Conservation (phyloP, 768 basidiomycete genomes). For the Pleurotus platypus region DNA sequence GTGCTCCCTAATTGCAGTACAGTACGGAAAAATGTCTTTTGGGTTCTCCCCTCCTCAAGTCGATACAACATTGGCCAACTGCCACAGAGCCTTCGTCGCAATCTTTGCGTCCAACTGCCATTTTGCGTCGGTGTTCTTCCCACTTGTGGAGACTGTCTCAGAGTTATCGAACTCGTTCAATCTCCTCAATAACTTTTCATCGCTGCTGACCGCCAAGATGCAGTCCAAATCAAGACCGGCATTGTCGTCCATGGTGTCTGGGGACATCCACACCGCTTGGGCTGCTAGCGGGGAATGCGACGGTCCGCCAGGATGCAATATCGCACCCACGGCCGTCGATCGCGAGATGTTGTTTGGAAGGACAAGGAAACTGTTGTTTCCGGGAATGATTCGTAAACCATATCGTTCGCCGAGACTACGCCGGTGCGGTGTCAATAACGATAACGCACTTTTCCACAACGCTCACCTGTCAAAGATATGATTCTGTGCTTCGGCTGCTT, state of each 20-base stretch:
- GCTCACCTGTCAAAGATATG: slow-evolving; percentile 77
- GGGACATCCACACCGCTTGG: slow-evolving; percentile 37
- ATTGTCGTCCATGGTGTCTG: slow-evolving; percentile 29
- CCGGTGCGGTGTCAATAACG: too few species aligned
- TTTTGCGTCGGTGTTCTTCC: slow-evolving; percentile 74
- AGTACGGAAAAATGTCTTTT: too few species aligned
- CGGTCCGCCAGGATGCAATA: slow-evolving; percentile 63
- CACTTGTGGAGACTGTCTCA: slow-evolving; percentile 69
- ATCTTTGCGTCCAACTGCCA: slow-evolving; percentile 51
- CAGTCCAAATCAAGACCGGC: slow-evolving; percentile 19
- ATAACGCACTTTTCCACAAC: too few species aligned
- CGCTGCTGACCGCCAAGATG: slow-evolving; percentile 42
- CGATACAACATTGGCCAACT: slow-evolving; percentile 17
- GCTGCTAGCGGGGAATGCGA: slow-evolving; percentile 33
- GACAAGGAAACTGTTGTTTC: slow-evolving; percentile 75
- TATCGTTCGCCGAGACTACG: slow-evolving; percentile 75
- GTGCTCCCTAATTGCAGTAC: too few species aligned
- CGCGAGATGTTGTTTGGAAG: slow-evolving; percentile 81
- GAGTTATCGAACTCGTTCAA: slow-evolving; percentile 71
- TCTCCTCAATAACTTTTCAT: slow-evolving; percentile 75
- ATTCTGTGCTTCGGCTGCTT: slow-evolving; percentile 90
- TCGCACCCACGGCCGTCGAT: slow-evolving; percentile 79
- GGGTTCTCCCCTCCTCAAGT: background rate
- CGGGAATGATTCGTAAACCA: slow-evolving; percentile 80
- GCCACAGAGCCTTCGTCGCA: slow-evolving; percentile 18